These are phyloP conservation scores for Arthrobotrys pseudoclavata DNA, from an alignment of 2,329 filamentous ascomycete genomes.

Conservation along the genomic window DNA sequence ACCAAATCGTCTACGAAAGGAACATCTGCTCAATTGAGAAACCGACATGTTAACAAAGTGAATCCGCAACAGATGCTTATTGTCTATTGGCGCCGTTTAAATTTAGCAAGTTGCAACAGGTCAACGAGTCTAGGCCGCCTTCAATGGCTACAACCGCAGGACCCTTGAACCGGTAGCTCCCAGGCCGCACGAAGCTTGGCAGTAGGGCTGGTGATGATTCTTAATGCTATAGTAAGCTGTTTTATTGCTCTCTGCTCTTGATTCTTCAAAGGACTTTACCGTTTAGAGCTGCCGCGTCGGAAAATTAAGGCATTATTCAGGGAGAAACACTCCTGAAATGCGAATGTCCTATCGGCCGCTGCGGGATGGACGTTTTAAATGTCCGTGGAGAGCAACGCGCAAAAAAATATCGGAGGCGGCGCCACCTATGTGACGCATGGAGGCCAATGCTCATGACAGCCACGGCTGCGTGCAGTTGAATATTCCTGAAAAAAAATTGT, in stretches of 20 bases:
- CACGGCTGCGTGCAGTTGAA: slow-evolving; percentile 12
- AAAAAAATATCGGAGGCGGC: slow-evolving; percentile 9
- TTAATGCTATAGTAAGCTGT: slow-evolving; percentile 9
- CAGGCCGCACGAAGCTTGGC: slow-evolving; percentile 8
- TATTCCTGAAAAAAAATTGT: slow-evolving; percentile 14
- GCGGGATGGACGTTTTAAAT: slow-evolving; percentile 18
- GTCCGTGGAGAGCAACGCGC: slow-evolving; percentile 10
- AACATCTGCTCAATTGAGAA: not conserved
- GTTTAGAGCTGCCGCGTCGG: slow-evolving; percentile 3
- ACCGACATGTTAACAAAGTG: not conserved
- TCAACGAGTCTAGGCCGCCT: slow-evolving; percentile 13
- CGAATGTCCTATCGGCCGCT: not conserved
- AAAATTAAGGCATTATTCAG: slow-evolving; percentile 19
- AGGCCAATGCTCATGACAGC: slow-evolving; percentile 7
- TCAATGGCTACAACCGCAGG: slow-evolving; percentile 11
- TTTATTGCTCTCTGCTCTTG: not conserved
- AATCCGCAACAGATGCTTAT: not conserved
- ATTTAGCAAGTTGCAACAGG: slow-evolving; percentile 14
- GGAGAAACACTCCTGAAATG: slow-evolving; percentile 20
- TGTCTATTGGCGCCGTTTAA: slow-evolving; percentile 2
- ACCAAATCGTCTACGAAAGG: slow-evolving; percentile 10
- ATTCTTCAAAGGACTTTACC: not conserved
- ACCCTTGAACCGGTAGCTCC: slow-evolving; percentile 14
- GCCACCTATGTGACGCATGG: slow-evolving; percentile 24
- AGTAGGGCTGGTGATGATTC: slow-evolving; percentile 31